Evolutionary conservation across 495 filamentous ascomycete genomes (phyloP), one percentile per base, ranked within the genome.

Genomic region (Neurospora sp.): DNA sequence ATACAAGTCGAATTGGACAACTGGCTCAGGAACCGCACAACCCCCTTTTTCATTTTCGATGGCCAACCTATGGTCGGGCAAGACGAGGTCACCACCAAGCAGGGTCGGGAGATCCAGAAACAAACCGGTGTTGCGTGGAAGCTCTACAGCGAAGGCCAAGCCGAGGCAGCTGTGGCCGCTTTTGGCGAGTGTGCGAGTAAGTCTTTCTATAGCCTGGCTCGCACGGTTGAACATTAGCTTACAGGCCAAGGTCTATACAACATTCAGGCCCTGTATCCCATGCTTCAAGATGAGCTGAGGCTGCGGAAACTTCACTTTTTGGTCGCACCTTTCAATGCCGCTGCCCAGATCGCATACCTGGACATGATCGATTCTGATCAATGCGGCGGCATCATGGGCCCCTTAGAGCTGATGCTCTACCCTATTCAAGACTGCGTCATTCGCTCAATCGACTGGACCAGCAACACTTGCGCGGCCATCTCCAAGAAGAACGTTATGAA

Each of bases 301-400:
- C 85, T 92, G 71, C 86, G 90, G 72, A 86, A 86, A 5, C 83
- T 97, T 53, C 86, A 92, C 44, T 97, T 94, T 79, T 87, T 93
- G 69, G 92, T 97, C 69, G 92, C 96, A 16, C 96, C 96, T 4
- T 98, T 94, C 81, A 92, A 90, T 77, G 93, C 95, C 61, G 90
- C 92, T 73, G 92, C 94, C 69, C 95, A 98, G 94, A 88, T 99
- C 72, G 90, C 91, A 65, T 94, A 96, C 79, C 89, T 97, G 70
- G 88, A 91, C 72, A 88, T 91, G 78, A 86, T 88, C 71, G 85
- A 89, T 65, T 90, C 85, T 37, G 88, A 89, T 44, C 88, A 91
- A 69, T 86, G 92, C 71, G 92, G 94, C 72, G 91, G 91, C 22
- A 86, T 98, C 73, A 93, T 91, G 81, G 94, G 93, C 39, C 88